These are phyloP conservation scores for Suillus subluteus DNA, from an alignment of 768 basidiomycete species.

Conservation along the genomic window DNA sequence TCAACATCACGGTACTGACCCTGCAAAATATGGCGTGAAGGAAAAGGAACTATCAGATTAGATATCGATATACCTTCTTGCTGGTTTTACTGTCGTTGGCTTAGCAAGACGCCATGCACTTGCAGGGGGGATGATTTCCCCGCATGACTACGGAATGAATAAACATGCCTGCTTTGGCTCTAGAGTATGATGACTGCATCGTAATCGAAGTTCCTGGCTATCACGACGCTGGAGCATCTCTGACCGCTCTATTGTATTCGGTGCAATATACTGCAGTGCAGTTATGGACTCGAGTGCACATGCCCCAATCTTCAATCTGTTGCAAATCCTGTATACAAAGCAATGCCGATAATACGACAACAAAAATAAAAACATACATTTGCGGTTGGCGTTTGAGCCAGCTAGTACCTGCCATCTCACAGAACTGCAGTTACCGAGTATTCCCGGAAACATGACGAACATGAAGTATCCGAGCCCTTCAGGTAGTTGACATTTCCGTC, in stretches of 20 bases:
- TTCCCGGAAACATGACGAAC: not conserved
- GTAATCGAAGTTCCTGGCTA: not conserved
- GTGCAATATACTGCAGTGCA: not conserved
- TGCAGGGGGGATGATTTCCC: not conserved
- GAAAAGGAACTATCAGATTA: constrained; percentile 30
- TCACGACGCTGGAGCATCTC: not conserved
- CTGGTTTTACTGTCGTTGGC: not conserved
- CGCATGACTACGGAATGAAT: not conserved
- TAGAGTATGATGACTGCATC: not conserved
- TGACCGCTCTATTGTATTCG: not conserved
- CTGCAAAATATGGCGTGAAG: constrained; percentile 71
- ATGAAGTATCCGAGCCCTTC: not conserved
- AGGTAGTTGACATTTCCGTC: not conserved
- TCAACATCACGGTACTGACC: constrained; percentile 81
- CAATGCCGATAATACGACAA: not conserved
- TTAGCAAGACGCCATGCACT: not conserved
- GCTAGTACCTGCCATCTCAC: no score
- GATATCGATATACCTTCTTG: constrained; percentile 11
- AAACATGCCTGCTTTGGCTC: not conserved
- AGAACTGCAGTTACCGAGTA: no score
- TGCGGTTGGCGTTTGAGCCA: not conserved
- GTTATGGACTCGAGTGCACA: not conserved
- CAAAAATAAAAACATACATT: no score
- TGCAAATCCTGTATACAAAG: not conserved
- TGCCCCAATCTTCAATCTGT: not conserved